Evolutionary conservation across 2,329 filamentous ascomycete genomes (phyloP).

Genomic region (Exophiala sp.): DNA sequence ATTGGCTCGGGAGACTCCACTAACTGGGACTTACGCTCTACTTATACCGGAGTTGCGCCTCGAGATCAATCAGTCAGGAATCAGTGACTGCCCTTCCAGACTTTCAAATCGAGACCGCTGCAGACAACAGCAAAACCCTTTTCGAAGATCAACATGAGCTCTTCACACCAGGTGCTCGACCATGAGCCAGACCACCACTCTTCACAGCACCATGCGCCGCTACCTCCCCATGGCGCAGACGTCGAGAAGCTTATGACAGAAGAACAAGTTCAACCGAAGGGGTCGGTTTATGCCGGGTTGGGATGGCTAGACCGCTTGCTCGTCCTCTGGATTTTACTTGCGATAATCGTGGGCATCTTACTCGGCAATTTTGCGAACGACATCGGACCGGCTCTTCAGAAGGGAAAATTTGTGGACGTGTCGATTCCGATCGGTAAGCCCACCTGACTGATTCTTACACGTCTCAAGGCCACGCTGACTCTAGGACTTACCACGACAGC

Average conservation of each 20-base stretch:
- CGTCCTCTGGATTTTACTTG: constrained; percentile 70
- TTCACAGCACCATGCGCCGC: neutral
- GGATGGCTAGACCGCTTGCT: constrained; percentile 61
- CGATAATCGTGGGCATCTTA: constrained; percentile 71
- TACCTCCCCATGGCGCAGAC: neutral
- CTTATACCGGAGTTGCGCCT: no score
- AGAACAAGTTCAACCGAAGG: constrained; percentile 3
- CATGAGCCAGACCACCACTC: neutral
- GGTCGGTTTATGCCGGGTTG: constrained; percentile 46
- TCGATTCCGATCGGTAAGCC: constrained; percentile 61
- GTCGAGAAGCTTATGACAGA: constrained; percentile 1
- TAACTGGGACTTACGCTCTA: no score
- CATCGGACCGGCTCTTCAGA: constrained; percentile 61
- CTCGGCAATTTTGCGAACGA: constrained; percentile 70
- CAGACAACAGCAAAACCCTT: no score
- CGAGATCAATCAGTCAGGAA: no score
- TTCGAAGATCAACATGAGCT: neutral
- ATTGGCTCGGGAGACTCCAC: no score
- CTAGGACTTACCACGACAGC: constrained; percentile 45
- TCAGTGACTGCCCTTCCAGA: no score
- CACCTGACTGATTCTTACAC: neutral
- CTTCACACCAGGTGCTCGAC: neutral
- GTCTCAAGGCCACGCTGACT: neutral
- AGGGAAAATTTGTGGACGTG: constrained; percentile 68
- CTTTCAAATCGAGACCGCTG: no score